A percentile compares a stretch with the other conserved stretches of the same genome.
These are phyloP conservation scores for Tolypocladium pustulatum DNA, from an alignment of 2,329 filamentous ascomycete genomes.

Conservation along the genomic window DNA sequence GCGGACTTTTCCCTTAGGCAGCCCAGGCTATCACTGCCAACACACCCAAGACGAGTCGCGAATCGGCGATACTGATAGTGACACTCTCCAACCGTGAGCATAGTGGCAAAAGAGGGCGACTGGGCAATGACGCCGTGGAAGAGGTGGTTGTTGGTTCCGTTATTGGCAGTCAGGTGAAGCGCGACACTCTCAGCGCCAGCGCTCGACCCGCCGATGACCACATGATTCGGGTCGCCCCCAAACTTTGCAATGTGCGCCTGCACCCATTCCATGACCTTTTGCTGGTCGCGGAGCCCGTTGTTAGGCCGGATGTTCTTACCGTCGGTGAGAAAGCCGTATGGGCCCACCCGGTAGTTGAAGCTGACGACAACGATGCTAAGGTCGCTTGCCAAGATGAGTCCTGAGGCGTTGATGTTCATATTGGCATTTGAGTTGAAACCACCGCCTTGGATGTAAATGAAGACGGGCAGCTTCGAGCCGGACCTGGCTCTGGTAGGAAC, in stretches of 20 bases:
- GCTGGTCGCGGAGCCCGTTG: conserved; percentile 60
- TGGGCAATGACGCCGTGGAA: conserved; percentile 42
- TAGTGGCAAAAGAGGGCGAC: conserved; percentile 39
- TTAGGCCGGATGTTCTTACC: conserved; percentile 49
- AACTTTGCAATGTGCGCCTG: conserved; percentile 55
- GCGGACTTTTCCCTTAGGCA: conserved; percentile 35
- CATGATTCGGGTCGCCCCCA: conserved; percentile 57
- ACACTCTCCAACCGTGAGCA: conserved; percentile 33
- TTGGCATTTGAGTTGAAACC: conserved; percentile 43
- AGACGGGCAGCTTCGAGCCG: conserved; percentile 50
- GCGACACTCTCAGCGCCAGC: conserved; percentile 58
- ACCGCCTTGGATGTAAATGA: conserved; percentile 47
- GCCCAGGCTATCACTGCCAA: conserved; percentile 24
- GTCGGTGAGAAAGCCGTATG: conserved; percentile 60
- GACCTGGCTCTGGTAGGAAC: conserved; percentile 43
- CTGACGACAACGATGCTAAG: conserved; percentile 57
- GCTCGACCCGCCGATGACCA: conserved; percentile 58
- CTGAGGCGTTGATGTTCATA: conserved; percentile 47
- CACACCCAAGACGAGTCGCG: conserved; percentile 30
- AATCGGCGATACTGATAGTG: conserved; percentile 43
- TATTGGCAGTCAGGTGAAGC: conserved; percentile 49
- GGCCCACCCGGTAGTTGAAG: conserved; percentile 68
- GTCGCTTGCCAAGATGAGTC: conserved; percentile 46
- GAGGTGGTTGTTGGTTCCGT: conserved; percentile 33
- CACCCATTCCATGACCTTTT: conserved; percentile 60